A percentile compares a stretch with the other conserved stretches of the same genome.
phyloP scores from a whole-genome alignment of 2,329 filamentous ascomycete species.

The Escovopsis sp. region DNA sequence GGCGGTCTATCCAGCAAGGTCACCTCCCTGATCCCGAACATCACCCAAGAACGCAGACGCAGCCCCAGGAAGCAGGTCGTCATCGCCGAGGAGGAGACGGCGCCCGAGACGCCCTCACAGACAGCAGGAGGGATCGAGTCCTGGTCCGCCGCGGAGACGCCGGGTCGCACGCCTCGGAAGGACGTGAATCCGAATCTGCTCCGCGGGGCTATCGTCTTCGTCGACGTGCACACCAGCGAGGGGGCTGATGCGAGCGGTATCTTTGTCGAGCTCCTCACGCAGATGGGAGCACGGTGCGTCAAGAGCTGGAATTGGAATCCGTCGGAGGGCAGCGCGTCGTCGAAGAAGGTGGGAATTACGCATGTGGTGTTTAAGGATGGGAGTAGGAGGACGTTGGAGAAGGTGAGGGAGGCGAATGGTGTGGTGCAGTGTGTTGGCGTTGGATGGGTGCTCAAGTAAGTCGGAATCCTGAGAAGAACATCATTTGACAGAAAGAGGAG shows the following conservation, averaged over 20 bases:
- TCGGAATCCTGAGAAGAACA: constrained; percentile 10
- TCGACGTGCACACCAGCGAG: constrained; percentile 71
- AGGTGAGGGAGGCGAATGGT: constrained; percentile 55
- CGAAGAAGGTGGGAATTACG: constrained; percentile 55
- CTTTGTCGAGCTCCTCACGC: constrained; percentile 61
- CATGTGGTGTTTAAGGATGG: constrained; percentile 88
- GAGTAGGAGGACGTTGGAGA: constrained; percentile 63
- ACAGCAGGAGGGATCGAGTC: constrained; percentile 25
- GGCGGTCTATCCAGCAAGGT: constrained; percentile 30
- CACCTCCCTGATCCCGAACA: constrained; percentile 34
- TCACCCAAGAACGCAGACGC: constrained; percentile 23
- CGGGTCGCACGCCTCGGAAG: constrained; percentile 38
- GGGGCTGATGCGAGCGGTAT: constrained; percentile 68
- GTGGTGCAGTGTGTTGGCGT: constrained; percentile 76
- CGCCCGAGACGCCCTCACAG: constrained; percentile 28
- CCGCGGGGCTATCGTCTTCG: constrained; percentile 60
- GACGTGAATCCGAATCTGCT: constrained; percentile 40
- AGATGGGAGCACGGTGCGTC: constrained; percentile 70
- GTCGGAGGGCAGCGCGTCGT: constrained; percentile 19
- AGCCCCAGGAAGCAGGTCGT: constrained; percentile 4
- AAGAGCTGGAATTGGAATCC: constrained; percentile 55
- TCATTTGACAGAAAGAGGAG: too few relatives aligned
- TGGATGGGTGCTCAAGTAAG: constrained; percentile 78
- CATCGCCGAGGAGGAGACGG: constrained; percentile 5
- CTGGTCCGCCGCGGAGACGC: constrained; percentile 41